Conservation (phyloP, 2,329 filamentous ascomycete species). For the Sclerotiophoma versabilis region DNA sequence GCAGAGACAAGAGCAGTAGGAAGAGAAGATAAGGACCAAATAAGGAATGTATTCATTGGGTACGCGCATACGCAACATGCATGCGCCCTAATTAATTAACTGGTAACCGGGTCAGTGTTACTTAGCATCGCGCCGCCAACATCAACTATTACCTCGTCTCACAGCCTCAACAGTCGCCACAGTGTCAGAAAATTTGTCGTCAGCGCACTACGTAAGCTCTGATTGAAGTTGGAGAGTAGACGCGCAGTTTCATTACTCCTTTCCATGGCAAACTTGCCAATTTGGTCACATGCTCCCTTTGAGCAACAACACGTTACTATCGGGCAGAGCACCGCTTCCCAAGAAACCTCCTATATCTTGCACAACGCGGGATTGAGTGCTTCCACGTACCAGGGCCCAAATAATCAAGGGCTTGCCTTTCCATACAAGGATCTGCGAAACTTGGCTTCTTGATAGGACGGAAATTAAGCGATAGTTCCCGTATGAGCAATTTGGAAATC, state of each 20-base stretch:
- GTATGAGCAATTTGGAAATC: conserved; percentile 9
- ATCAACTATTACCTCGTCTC: background rate
- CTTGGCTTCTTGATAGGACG: conserved; percentile 9
- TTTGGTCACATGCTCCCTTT: no score
- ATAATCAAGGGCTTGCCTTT: background rate
- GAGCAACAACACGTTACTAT: no score
- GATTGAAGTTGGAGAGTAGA: no score
- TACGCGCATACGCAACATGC: no score
- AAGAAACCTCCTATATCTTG: background rate
- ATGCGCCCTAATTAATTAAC: background rate
- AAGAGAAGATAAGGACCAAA: no score
- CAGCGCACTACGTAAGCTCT: no score
- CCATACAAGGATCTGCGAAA: background rate
- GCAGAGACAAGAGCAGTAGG: no score
- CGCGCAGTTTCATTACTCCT: no score
- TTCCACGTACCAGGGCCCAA: conserved; percentile 12
- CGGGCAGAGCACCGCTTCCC: background rate
- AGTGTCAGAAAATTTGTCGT: background rate
- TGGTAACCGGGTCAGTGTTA: background rate
- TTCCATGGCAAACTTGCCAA: no score
- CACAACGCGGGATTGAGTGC: conserved; percentile 1
- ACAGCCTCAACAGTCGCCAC: background rate
- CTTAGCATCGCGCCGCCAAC: background rate
- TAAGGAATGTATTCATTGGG: no score
- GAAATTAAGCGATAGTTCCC: conserved; percentile 2